These are phyloP conservation scores for Yarrowia alimentaria DNA, from an alignment of 805 yeast genomes.

Conservation along the genomic window DNA sequence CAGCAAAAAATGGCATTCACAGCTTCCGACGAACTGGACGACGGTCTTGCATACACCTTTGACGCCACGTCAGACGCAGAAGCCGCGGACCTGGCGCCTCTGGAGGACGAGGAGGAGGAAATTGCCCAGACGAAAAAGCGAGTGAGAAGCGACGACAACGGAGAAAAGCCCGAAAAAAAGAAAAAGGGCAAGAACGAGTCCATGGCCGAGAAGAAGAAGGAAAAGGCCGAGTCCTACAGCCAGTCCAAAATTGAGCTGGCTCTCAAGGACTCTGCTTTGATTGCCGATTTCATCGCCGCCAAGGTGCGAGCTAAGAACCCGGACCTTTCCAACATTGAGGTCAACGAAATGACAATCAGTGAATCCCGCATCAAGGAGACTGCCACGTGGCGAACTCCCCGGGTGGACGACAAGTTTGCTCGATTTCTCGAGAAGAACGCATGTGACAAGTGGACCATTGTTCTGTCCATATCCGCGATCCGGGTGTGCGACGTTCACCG, in stretches of 20 bases:
- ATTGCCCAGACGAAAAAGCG: conserved; percentile 33
- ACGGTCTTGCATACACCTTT: conserved; percentile 64
- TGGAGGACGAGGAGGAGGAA: conserved; percentile 33
- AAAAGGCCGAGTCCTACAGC: conserved; percentile 64
- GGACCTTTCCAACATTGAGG: conserved; percentile 71
- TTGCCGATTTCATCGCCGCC: conserved; percentile 66
- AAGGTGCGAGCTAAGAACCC: conserved; percentile 59
- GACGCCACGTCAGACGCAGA: conserved; percentile 46
- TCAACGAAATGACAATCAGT: conserved; percentile 60
- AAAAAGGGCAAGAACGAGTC: conserved; percentile 34
- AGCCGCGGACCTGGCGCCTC: conserved; percentile 35
- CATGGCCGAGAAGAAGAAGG: conserved; percentile 48
- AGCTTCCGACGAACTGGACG: conserved; percentile 71
- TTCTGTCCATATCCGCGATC: conserved; percentile 72
- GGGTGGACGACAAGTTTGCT: conserved; percentile 32
- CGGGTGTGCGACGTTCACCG: conserved; percentile 85
- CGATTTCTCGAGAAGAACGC: conserved; percentile 33
- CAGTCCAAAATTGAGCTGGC: conserved; percentile 58
- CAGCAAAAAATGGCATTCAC: conserved; percentile 13
- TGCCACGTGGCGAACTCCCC: conserved; percentile 45
- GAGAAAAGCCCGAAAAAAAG: conserved; percentile 33
- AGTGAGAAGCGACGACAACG: conserved; percentile 1
- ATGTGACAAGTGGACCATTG: conserved; percentile 48
- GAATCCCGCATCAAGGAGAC: conserved; percentile 62
- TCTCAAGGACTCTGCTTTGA: conserved; percentile 52